Evolutionary conservation across 768 basidiomycete species (phyloP).

Genomic region (Lyophyllum shimeji): DNA sequence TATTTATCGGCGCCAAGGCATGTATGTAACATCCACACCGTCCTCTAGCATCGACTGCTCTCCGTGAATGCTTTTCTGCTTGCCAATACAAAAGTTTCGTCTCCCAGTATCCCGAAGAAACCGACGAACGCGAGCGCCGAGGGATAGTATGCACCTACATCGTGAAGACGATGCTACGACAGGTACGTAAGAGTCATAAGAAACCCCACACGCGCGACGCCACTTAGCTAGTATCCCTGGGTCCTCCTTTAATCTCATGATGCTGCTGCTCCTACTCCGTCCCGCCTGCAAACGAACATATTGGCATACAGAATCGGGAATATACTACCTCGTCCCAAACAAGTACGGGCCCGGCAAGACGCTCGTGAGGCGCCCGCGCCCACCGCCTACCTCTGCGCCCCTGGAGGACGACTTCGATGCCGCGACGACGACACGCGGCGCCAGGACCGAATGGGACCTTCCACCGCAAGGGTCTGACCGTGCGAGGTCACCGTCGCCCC

Average conservation of each 20-base stretch:
- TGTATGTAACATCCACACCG: slow-evolving; percentile 20
- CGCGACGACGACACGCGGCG: slow-evolving; percentile 26
- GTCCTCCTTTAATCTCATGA: background rate
- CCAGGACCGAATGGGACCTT: slow-evolving; percentile 20
- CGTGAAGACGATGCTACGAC: slow-evolving; percentile 10
- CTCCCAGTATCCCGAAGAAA: slow-evolving; percentile 10
- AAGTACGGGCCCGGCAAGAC: slow-evolving; percentile 35
- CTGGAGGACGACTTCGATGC: slow-evolving; percentile 43
- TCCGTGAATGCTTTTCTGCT: slow-evolving; percentile 31
- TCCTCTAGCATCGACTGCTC: slow-evolving; percentile 12
- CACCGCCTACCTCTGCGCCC: slow-evolving; percentile 38
- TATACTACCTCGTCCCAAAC: slow-evolving; percentile 40
- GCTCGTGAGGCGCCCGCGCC: slow-evolving; percentile 34
- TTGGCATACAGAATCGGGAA: slow-evolving; percentile 29
- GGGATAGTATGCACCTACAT: slow-evolving; percentile 15
- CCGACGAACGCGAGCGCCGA: slow-evolving; percentile 2
- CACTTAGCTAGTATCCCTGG: background rate
- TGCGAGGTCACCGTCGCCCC: background rate
- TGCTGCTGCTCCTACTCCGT: no score
- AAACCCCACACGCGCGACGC: background rate
- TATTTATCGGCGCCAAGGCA: slow-evolving; percentile 17
- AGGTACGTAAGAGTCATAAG: slow-evolving; percentile 9
- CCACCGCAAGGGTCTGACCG: slow-evolving; percentile 7
- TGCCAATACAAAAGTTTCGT: slow-evolving; percentile 19
- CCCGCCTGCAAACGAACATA: background rate